Percentiles rank a stretch among this genome's conserved stretches.
These are phyloP conservation scores for Poa annua DNA, from an alignment of 176 grass and related monocot genomes.

Conservation along the genomic window DNA sequence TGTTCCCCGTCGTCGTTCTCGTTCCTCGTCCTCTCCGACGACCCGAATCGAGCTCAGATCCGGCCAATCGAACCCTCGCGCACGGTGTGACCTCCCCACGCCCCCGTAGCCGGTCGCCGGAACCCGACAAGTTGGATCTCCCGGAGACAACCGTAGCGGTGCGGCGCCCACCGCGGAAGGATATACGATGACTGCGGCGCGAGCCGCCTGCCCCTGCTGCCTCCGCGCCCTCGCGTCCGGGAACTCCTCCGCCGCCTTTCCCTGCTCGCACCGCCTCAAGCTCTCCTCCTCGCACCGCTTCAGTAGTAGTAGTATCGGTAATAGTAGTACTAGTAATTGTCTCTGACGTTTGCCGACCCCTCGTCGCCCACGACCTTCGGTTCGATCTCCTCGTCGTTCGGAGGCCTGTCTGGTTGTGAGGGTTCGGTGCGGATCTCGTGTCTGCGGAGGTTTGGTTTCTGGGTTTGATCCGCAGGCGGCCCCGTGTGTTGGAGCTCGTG, in stretches of 20 bases:
- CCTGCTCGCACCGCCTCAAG: constrained; percentile 63
- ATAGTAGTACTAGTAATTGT: constrained; percentile 45
- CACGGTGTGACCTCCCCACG: constrained; percentile 1
- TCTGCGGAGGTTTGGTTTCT: background rate
- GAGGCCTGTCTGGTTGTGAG: constrained; percentile 39
- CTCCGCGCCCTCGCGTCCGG: constrained; percentile 53
- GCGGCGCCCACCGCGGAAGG: constrained; percentile 43
- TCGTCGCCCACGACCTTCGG: constrained; percentile 40
- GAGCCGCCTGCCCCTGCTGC: constrained; percentile 47
- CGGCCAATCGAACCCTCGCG: background rate
- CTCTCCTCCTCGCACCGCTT: constrained; percentile 48
- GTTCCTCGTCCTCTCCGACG: background rate
- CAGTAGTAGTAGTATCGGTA: constrained; percentile 68
- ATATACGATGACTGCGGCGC: constrained; percentile 72
- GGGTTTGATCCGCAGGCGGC: background rate
- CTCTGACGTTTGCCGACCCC: constrained; percentile 60
- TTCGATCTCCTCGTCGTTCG: constrained; percentile 45
- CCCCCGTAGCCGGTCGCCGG: constrained; percentile 30
- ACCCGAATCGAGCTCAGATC: background rate
- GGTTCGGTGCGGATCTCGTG: constrained; percentile 5
- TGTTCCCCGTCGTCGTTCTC: background rate
- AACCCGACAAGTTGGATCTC: constrained; percentile 58
- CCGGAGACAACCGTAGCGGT: constrained; percentile 33
- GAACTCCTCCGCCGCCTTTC: constrained; percentile 36
- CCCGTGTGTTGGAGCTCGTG: background rate